Base-by-base conservation (phyloP, 2,329 filamentous ascomycete genomes). In the Fusarium papillatum region DNA sequence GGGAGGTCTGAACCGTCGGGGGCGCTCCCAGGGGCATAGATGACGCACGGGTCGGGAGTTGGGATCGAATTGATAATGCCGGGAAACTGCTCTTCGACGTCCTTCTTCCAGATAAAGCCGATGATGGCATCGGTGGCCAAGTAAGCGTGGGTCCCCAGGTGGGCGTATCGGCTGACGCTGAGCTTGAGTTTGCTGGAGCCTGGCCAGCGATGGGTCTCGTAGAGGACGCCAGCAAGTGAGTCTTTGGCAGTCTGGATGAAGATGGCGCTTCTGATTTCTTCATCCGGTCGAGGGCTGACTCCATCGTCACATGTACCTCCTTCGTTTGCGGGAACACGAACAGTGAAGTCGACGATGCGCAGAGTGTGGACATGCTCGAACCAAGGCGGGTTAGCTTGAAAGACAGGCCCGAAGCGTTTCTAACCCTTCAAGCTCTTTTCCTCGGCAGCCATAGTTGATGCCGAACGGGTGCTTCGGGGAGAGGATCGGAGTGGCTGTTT, bases 51-150 rank as follows among this genome's bases (percentile, higher is more conserved):
- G 2, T 68, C 22, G 6, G 63, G 72, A 16, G 63, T 36, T 26
- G 70, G 60, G 9, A 64, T 67, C 13, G 61, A 67, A 2, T 6
- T 19, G 19, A 76, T 13, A 14, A 78, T 46, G 1, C 13, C 16
- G 3, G 55, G 22, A n/a, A 79, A 66, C 22, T 39, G n/a, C 13
- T 55, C 24, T 29, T 75, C 26, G n/a, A 74, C 74, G 31, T 79
- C 66, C 13, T 68, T 77, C 39, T 77, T 74, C 53, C 66, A 77
- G 3, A 78, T 74, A 26, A 68, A 67, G 1, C 77, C 77, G 8
- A 78, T 59, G 2, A 53, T 34, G 14, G 70, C 57, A 41, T 74
- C 64, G 4, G 74, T 72, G 34, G 72, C 70, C 26, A 78, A 67
- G 16, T 46, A 17, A 17, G 66, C 39, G 24, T 76, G 64, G 11